Evolutionary conservation across 2,329 filamentous ascomycete genomes (phyloP), one percentile per base, ranked within the genome.

Genomic region (Pseudogymnoascus sp.): DNA sequence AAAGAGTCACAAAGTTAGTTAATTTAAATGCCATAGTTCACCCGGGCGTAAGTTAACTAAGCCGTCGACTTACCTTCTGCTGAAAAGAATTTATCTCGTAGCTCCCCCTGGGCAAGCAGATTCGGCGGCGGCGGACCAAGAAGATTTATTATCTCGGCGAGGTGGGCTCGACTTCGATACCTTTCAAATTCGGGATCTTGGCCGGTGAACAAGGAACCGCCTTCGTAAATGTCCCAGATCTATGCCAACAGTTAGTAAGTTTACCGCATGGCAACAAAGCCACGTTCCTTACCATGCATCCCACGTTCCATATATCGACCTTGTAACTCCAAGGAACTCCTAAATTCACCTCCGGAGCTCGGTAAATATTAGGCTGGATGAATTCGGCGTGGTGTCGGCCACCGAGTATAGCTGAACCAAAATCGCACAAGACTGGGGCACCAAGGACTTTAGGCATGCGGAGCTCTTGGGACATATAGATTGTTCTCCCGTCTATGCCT

Each of bases 301-400:
- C 80, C 3, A 74, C 73, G 62, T 79, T 81, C 80, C 80, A 84
- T 60, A 84, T 78, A 69, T 84, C 80, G 12, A 80, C 71, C 15
- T 74, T 71, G 60, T 77, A 79, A 0, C 71, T 71, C 80, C 80
- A 1, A 75, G 74, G 2, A 66, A 71, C 66, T 25, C 73, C 66
- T 0, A 83, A 62, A 4, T 82, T 80, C 7, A 82, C 78, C 63
- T 84, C 77, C 0, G 76, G 76, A 1, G 74, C 71, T 51, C 78
- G 67, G 66, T 79, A 79, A 7, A 75, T 64, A 12, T 73, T 65
- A 0, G 78, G 78, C 62, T 79, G 77, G 1, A 77, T 66, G 41
- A 76, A 72, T 5, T 74, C 70, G 4, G 39, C 36, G 60, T 78
- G 76, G 15, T 75, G 62, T 35, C 59, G 12, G 10, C 73, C 73